Percentiles rank a stretch among this genome's conserved stretches.
Evolutionary conservation across 768 basidiomycete species (phyloP).

Genomic region (Lactarius psammicola): DNA sequence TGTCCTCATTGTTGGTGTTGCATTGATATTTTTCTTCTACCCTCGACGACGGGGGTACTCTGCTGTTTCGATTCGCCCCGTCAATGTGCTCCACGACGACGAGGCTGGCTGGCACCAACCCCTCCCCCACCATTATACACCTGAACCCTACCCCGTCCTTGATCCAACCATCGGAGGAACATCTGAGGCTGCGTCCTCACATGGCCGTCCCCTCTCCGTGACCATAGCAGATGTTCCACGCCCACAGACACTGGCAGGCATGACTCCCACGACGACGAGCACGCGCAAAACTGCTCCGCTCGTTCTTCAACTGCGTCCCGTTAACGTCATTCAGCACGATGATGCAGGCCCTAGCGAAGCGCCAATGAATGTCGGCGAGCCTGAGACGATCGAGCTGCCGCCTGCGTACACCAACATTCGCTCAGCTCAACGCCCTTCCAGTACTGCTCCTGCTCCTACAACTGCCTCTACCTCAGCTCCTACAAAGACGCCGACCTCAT

Average conservation of each 20-base stretch:
- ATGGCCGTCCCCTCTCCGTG: constrained; percentile 27
- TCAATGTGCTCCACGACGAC: constrained; percentile 60
- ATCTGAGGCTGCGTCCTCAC: constrained; percentile 36
- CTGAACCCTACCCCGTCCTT: constrained; percentile 72
- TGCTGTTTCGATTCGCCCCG: constrained; percentile 46
- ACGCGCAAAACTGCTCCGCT: constrained; percentile 46
- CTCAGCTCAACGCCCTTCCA: not conserved
- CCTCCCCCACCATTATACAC: constrained; percentile 68
- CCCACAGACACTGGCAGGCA: constrained; percentile 31
- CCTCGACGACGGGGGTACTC: constrained; percentile 46
- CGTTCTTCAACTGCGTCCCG: constrained; percentile 58
- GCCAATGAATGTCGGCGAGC: constrained; percentile 38
- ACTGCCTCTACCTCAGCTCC: not conserved
- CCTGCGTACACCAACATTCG: constrained; percentile 74
- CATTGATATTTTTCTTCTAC: constrained; percentile 48
- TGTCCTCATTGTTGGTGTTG: constrained; percentile 42
- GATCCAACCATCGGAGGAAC: constrained; percentile 52
- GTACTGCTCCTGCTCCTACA: not conserved
- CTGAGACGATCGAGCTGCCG: constrained; percentile 79
- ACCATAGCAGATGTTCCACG: constrained; percentile 20
- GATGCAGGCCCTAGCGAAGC: constrained; percentile 65
- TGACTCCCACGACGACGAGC: constrained; percentile 35
- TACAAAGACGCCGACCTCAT: not conserved
- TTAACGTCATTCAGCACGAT: constrained; percentile 83
- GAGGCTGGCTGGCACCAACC: constrained; percentile 50